These are phyloP conservation scores for Tylopilus plumbeoviolaceoides DNA, from an alignment of 768 basidiomycete genomes.

Conservation along the genomic window DNA sequence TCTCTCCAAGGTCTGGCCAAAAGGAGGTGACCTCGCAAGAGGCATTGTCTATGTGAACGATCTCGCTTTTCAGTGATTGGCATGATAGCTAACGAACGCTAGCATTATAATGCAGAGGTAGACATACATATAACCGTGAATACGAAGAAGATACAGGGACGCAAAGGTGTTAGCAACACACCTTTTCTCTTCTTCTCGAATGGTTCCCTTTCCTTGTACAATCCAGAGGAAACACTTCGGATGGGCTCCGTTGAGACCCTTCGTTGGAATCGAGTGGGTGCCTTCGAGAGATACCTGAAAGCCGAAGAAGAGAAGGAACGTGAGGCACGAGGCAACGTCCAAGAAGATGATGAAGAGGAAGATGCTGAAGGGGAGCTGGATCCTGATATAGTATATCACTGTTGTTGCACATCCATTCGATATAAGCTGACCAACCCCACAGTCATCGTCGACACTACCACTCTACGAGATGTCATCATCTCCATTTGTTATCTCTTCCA, in stretches of 20 bases:
- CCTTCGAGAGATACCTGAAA: conserved; percentile 26
- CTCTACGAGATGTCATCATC: conserved; percentile 24
- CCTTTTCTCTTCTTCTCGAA: conserved; percentile 58
- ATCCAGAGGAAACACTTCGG: conserved; percentile 21
- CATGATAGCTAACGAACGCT: background rate
- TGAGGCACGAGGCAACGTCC: conserved; percentile 9
- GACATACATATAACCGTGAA: conserved; percentile 65
- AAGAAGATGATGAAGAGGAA: conserved; percentile 20
- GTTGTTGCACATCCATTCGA: background rate
- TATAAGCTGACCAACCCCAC: background rate
- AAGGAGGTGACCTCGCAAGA: conserved; percentile 35
- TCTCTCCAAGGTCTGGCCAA: conserved; percentile 55
- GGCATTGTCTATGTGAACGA: conserved; percentile 62
- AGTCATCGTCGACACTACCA: conserved; percentile 30
- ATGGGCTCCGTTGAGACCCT: conserved; percentile 23
- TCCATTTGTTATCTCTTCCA: conserved; percentile 23
- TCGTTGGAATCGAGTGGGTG: conserved; percentile 29
- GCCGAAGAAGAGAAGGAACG: conserved; percentile 28
- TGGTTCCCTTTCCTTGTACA: conserved; percentile 33
- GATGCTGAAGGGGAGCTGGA: conserved; percentile 27
- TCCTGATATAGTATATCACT: conserved; percentile 24
- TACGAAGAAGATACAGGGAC: conserved; percentile 43
- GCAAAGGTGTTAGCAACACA: conserved; percentile 56
- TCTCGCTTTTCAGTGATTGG: background rate
- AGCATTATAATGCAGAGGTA: conserved; percentile 52